Conservation (phyloP, 371 early-diverging fungal species). For the Capillidium heterosporum region DNA sequence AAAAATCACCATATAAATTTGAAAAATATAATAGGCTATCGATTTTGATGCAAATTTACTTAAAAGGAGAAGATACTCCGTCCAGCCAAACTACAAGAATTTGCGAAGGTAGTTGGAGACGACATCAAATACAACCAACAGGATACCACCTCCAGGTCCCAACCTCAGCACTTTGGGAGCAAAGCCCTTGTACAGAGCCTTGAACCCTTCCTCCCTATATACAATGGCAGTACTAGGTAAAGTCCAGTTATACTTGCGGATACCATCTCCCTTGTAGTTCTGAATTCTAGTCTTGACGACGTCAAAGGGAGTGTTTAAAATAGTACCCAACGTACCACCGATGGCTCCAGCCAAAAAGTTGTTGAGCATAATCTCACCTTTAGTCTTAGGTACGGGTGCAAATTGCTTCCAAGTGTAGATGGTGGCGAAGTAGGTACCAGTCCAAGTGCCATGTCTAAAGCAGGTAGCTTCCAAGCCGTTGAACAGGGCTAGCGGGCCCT, state of each 20-base stretch:
- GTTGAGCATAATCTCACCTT: slow-evolving; percentile 49
- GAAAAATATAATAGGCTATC: too few relatives aligned
- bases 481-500: slow-evolving; percentile 70
- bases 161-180: slow-evolving; percentile 88
- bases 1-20: too few relatives aligned
- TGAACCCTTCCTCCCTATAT: slow-evolving; percentile 79
- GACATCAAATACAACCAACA: slow-evolving; percentile 85
- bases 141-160: slow-evolving; percentile 82
- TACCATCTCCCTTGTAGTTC: slow-evolving; percentile 37
- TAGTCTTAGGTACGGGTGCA: slow-evolving; percentile 64
- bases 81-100: too few relatives aligned
- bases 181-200: slow-evolving; percentile 89
- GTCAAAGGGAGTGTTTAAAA: slow-evolving; percentile 90
- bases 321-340: slow-evolving; percentile 89
- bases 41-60: too few relatives aligned
- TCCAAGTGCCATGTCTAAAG: slow-evolving; percentile 91
- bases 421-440: slow-evolving; percentile 78
- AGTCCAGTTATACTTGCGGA: slow-evolving; percentile 73
- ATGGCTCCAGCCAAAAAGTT: slow-evolving; percentile 91
- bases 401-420: slow-evolving; percentile 51
- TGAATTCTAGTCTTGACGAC: slow-evolving; percentile 95
- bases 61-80: too few relatives aligned
- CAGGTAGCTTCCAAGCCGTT: slow-evolving; percentile 88
- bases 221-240: slow-evolving; percentile 62
- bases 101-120: slow-evolving; percentile 73